Evolutionary conservation across 176 grass and related monocot species (phyloP).

Genomic region (Thinopyrum elongatum): DNA sequence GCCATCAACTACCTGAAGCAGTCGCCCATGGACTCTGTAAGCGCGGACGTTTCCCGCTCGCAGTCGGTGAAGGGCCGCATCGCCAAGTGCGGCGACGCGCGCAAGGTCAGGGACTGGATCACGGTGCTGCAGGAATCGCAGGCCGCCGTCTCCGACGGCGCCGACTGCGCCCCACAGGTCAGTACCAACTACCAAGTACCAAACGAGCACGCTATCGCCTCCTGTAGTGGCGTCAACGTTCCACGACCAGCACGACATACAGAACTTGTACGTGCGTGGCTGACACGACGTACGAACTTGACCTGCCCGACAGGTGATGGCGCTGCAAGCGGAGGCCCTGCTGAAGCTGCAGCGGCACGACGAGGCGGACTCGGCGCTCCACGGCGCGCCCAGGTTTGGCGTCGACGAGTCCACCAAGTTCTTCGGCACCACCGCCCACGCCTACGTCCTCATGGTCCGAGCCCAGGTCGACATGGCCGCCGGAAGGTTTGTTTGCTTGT

Average conservation of each 20-base stretch:
- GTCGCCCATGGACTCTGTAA: constrained; percentile 54
- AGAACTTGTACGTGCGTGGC: background rate
- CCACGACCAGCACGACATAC: background rate
- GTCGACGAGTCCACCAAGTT: constrained; percentile 66
- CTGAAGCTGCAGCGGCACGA: constrained; percentile 76
- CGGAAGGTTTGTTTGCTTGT: constrained; percentile 45
- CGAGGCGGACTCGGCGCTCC: constrained; percentile 57
- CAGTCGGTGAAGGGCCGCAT: constrained; percentile 62
- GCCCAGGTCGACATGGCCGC: constrained; percentile 83
- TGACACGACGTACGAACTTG: background rate
- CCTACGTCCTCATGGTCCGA: constrained; percentile 68
- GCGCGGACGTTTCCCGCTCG: constrained; percentile 40
- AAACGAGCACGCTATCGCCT: background rate
- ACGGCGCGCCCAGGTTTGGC: constrained; percentile 49
- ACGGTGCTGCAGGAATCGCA: constrained; percentile 72
- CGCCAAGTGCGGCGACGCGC: constrained; percentile 65
- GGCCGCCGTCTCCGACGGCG: constrained; percentile 68
- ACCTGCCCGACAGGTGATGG: constrained; percentile 39
- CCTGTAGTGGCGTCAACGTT: background rate
- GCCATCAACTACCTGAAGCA: constrained; percentile 73
- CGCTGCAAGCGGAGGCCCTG: constrained; percentile 86
- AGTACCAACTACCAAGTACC: background rate
- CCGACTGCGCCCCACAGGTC: constrained; percentile 83
- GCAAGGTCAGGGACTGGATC: constrained; percentile 73
- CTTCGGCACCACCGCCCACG: constrained; percentile 63